Evolutionary conservation across 23 red algal species (phyloP).

Genomic region (Agarophyton chilense): DNA sequence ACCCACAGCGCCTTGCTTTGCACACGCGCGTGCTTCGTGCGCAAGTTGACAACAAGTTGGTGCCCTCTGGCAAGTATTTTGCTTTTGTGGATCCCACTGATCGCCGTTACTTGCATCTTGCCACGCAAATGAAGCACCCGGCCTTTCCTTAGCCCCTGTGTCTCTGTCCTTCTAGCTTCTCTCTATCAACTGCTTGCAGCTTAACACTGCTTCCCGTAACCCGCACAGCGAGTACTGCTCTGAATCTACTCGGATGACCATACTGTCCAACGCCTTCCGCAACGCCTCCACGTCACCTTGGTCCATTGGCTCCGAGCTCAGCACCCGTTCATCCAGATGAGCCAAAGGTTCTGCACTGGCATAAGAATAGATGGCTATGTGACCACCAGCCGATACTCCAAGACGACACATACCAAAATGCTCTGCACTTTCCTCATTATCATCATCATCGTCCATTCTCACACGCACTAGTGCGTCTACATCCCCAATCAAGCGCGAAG

Average conservation of each 20-base stretch:
- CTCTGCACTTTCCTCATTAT: background rate
- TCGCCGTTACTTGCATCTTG: constrained; percentile 54
- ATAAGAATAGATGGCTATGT: constrained; percentile 64
- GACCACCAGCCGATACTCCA: constrained; percentile 51
- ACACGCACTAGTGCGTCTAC: constrained; percentile 53
- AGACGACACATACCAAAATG: constrained; percentile 51
- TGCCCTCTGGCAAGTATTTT: constrained; percentile 39
- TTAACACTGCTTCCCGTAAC: constrained; percentile 36
- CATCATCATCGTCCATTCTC: background rate
- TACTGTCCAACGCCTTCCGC: constrained; percentile 10
- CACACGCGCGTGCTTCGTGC: constrained; percentile 50
- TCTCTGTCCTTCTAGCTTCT: background rate
- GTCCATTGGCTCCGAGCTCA: background rate
- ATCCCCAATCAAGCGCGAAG: constrained; percentile 53
- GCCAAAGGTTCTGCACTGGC: background rate
- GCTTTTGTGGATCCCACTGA: constrained; percentile 60
- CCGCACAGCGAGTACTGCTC: constrained; percentile 35
- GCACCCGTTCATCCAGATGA: constrained; percentile 17
- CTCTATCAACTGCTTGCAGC: constrained; percentile 30
- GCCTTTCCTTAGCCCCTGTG: background rate
- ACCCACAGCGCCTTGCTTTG: constrained; percentile 44
- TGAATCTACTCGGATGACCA: constrained; percentile 12
- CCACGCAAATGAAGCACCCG: constrained; percentile 52
- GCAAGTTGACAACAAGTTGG: constrained; percentile 37
- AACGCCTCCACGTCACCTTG: constrained; percentile 32